A percentile compares a stretch with the other conserved stretches of the same genome.
Conservation (phyloP, 2,329 filamentous ascomycete species). For the Aspergillus glaucus region DNA sequence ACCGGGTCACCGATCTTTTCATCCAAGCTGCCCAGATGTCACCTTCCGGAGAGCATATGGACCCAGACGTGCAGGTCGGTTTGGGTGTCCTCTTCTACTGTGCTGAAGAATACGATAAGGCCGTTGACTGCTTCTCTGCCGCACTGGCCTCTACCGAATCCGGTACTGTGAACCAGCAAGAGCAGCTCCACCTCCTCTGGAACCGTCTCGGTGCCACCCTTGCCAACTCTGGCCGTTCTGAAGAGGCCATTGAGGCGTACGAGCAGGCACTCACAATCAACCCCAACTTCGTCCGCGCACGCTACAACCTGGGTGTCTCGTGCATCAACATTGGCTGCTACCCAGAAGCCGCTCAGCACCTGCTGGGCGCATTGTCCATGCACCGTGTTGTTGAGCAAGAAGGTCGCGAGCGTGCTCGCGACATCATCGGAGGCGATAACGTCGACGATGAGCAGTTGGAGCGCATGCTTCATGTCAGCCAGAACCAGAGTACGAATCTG, state of each 20-base stretch:
- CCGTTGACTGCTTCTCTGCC: conserved; percentile 94
- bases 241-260: conserved; percentile 96
- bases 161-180: conserved; percentile 74
- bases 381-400: conserved; percentile 88
- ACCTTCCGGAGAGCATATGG: conserved; percentile 89
- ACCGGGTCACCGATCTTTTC: conserved; percentile 84
- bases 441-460: conserved; percentile 69
- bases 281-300: conserved; percentile 92
- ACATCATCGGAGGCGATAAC: conserved; percentile 61
- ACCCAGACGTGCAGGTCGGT: conserved; percentile 95
- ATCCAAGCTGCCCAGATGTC: conserved; percentile 88
- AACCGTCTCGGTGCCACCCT: conserved; percentile 94
- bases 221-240: conserved; percentile 84
- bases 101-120: conserved; percentile 95
- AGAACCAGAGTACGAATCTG: conserved; percentile 94
- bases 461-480: conserved; percentile 67
- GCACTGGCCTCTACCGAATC: conserved; percentile 80
- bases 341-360: conserved; percentile 84
- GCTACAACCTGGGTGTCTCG: conserved; percentile 92
- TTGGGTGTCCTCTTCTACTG: conserved; percentile 96
- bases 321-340: conserved; percentile 98
- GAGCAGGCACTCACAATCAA: conserved; percentile 83
- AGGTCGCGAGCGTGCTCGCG: conserved; percentile 73
- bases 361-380: conserved; percentile 88
- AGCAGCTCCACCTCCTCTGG: conserved; percentile 91